Conservation (phyloP, 306 rosid species). For the Calophaca sinica region DNA sequence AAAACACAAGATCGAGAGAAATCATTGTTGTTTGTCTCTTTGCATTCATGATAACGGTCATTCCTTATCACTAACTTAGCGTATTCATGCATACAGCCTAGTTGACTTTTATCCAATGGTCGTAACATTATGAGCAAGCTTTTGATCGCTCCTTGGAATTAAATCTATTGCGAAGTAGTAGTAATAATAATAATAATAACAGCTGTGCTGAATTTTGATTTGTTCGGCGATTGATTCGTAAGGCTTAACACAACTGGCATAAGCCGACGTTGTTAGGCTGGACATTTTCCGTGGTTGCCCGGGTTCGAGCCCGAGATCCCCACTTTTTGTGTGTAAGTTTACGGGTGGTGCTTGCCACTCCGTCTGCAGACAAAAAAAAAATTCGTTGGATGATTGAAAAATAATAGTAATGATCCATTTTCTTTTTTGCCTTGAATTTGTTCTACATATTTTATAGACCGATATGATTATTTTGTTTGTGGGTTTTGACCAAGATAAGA, state of each 20-base stretch:
- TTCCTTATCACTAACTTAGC: conserved; percentile 42
- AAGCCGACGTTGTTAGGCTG: no score
- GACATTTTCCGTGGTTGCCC: no score
- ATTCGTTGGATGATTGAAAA: no score
- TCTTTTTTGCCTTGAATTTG: background rate
- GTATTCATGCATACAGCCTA: conserved; percentile 43
- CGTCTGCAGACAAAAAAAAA: no score
- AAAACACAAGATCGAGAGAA: background rate
- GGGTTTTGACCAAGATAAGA: conserved; percentile 43
- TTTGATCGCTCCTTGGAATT: conserved; percentile 1
- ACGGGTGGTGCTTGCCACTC: no score
- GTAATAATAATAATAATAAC: background rate
- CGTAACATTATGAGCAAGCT: background rate
- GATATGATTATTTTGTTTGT: conserved; percentile 32
- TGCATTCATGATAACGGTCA: conserved; percentile 49
- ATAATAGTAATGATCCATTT: background rate
- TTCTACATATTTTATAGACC: conserved; percentile 36
- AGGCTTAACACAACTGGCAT: no score
- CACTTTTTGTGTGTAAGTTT: no score
- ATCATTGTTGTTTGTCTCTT: conserved; percentile 57
- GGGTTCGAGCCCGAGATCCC: no score
- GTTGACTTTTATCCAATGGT: conserved; percentile 46
- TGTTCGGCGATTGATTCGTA: no score
- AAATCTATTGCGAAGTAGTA: conserved; percentile 6
- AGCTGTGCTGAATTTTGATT: background rate